Evolutionary conservation across 2,329 filamentous ascomycete genomes (phyloP), one percentile per base, ranked within the genome.

Genomic region (Sodiomyces alkalinus): DNA sequence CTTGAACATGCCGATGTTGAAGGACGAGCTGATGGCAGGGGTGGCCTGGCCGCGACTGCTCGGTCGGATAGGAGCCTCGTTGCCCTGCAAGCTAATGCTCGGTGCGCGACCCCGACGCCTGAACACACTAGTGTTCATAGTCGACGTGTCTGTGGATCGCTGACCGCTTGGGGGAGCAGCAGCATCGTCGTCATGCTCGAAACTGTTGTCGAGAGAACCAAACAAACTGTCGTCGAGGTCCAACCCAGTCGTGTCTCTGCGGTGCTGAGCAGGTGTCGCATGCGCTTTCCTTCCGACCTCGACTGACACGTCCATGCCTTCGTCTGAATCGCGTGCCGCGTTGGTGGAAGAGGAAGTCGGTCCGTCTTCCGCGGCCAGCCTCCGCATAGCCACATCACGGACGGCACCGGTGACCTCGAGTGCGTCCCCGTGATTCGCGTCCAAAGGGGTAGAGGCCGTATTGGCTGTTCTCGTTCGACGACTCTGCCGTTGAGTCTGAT

Each of bases 1-100:
- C 43, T 58, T 64, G 46, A 76, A 76, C 5, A 58, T 49, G 10
- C 67, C 68, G 28, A 74, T 60, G 33, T 66, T 74, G 40, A 68
- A 57, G 0, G 56, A 58, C 1, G 60, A 58, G 38, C 59, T 60
- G 24, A 68, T 49, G 22, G 56, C 54, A 1, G 62, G 58, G 2
- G 60, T 65, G 28, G 51, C 58, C 32, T 51, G 58, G 5, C 58
- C 55, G 13, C 62, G 52, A 45, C 64, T 68, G 47, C 61, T 65
- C 3, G 64, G 64, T 21, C 64, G 52, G 33, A 68, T 68, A 2
- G 60, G 60, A 15, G 53, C 58, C 3, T 67, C 62, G 22, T 63
- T 61, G 27, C 58, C 56, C 18, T 62, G 58, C 22, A 62, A 47
- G 18, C 34, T 48, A 26, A 68, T 55, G 42, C 63, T 68, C 8